A percentile compares a stretch with the other conserved stretches of the same genome.
These are phyloP conservation scores for Mortierella sp. DNA, from an alignment of 371 early-diverging fungal genomes.

Conservation along the genomic window DNA sequence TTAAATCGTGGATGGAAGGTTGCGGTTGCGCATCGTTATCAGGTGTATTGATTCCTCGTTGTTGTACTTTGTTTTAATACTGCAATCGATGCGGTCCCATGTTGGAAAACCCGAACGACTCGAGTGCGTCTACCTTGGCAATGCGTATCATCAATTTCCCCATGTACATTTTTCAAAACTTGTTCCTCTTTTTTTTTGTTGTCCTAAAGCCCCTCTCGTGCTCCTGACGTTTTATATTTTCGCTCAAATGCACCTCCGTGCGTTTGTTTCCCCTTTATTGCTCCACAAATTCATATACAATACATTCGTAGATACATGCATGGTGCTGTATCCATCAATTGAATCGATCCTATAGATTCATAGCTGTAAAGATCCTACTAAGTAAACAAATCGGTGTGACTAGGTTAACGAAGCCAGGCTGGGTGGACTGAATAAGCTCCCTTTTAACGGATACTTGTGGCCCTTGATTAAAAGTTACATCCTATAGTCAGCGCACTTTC, in stretches of 20 bases:
- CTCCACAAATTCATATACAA: background rate
- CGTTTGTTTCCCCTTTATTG: background rate
- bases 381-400: background rate
- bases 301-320: background rate
- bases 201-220: background rate
- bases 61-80: background rate
- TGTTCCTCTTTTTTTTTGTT: conserved; percentile 10
- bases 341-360: background rate
- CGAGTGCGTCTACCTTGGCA: background rate
- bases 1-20: no score
- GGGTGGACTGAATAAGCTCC: background rate
- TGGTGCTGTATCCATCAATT: background rate
- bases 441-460: conserved; percentile 3
- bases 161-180: background rate
- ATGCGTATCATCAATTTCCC: background rate
- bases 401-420: background rate
- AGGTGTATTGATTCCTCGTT: background rate
- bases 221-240: conserved; percentile 17
- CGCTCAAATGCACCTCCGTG: conserved; percentile 1
- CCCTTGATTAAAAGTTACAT: background rate
- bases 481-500: background rate
- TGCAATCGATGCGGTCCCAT: background rate
- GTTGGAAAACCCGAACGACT: background rate
- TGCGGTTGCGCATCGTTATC: background rate
- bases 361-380: no score